Conservation (phyloP, 1,284 basidiomycete genomes). For the Ganoderma sp. region DNA sequence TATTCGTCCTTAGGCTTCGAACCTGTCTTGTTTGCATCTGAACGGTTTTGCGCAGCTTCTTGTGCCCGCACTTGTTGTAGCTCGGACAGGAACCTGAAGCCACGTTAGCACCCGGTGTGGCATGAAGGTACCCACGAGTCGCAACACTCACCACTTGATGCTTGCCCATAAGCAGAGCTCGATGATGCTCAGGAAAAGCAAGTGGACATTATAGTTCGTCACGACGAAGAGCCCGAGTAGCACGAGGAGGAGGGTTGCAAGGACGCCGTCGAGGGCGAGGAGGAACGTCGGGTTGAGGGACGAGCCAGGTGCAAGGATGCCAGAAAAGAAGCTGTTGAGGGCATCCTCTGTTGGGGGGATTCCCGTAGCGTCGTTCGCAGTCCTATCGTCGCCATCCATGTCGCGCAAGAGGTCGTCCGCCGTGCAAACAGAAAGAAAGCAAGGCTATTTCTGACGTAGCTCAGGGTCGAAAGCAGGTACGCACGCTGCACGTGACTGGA, state of each 20-base stretch:
- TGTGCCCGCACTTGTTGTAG: conserved; percentile 35
- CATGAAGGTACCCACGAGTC: background rate
- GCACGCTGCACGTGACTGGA: conserved; percentile 24
- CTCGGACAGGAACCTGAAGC: conserved; percentile 48
- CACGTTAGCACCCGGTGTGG: background rate
- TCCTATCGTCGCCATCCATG: conserved; percentile 10
- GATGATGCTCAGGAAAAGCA: conserved; percentile 66
- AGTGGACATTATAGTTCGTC: conserved; percentile 66
- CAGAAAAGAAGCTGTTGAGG: conserved; percentile 27
- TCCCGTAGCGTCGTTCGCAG: background rate
- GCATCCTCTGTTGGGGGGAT: background rate
- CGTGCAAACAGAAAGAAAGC: background rate
- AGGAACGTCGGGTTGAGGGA: conserved; percentile 74
- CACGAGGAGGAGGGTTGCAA: conserved; percentile 61
- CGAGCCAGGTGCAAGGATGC: conserved; percentile 73
- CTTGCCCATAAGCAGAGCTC: conserved; percentile 74
- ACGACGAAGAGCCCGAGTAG: conserved; percentile 59
- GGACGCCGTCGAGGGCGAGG: conserved; percentile 64
- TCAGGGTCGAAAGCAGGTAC: background rate
- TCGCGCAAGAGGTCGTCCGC: conserved; percentile 3
- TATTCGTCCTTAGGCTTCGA: conserved; percentile 33
- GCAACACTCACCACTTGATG: conserved; percentile 68
- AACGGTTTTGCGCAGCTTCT: conserved; percentile 5
- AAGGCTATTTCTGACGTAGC: background rate
- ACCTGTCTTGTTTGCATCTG: conserved; percentile 11